Evolutionary conservation across 768 basidiomycete genomes (phyloP).

Genomic region (Gyrodon lividus): DNA sequence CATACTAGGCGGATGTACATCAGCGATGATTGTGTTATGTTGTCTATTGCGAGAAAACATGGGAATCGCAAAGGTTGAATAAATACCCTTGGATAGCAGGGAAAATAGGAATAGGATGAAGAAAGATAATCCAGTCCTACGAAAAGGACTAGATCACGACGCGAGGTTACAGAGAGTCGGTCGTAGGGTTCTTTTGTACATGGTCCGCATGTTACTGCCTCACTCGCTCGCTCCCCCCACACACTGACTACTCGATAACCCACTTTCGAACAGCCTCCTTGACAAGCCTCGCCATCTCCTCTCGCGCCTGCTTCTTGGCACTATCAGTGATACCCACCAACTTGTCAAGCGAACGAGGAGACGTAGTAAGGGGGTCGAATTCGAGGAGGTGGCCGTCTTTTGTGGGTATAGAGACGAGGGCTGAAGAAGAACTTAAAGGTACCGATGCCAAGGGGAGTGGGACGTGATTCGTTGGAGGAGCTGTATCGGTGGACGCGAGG

Average conservation of each 20-base stretch:
- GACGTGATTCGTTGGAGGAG: conserved; percentile 8
- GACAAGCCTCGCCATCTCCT: conserved; percentile 72
- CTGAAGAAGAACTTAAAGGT: conserved; percentile 39
- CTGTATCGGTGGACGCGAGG: conserved; percentile 17
- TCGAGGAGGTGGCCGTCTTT: conserved; percentile 79
- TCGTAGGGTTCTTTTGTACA: too few species aligned
- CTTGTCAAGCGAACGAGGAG: conserved; percentile 68
- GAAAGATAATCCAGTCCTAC: background rate
- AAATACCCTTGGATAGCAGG: background rate
- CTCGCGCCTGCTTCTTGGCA: conserved; percentile 79
- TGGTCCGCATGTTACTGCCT: background rate
- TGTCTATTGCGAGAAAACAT: background rate
- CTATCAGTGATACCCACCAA: conserved; percentile 77
- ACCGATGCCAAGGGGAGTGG: background rate
- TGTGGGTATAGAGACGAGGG: conserved; percentile 75
- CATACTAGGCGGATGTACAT: background rate
- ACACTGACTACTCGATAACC: conserved; percentile 47
- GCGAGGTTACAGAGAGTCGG: background rate
- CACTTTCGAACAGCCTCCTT: conserved; percentile 75
- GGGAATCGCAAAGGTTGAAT: background rate
- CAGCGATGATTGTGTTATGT: background rate
- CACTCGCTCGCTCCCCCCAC: background rate
- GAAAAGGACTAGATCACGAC: background rate
- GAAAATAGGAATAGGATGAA: too few species aligned
- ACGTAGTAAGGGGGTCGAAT: conserved; percentile 79